These are phyloP conservation scores for Melampsora abietis-canadensis DNA, from an alignment of 1,284 basidiomycete genomes.

Conservation along the genomic window DNA sequence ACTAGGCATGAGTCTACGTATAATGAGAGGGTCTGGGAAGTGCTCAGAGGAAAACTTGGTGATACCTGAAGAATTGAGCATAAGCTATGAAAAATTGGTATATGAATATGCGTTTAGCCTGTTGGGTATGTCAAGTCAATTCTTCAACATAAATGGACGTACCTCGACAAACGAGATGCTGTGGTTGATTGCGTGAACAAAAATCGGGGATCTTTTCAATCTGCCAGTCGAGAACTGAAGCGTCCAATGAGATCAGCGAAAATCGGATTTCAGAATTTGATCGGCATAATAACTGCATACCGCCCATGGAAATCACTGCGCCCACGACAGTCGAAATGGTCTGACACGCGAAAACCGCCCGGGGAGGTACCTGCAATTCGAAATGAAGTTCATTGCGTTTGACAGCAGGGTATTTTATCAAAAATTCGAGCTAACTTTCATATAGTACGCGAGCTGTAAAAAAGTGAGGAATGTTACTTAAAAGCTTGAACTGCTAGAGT, in stretches of 20 bases:
- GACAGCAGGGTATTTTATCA: not conserved
- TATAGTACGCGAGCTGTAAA: constrained; percentile 37
- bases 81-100: not conserved
- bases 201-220: constrained; percentile 15
- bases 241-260: not conserved
- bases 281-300: not conserved
- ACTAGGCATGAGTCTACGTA: no score
- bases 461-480: not conserved
- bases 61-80: not conserved
- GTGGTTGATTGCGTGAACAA: constrained; percentile 15
- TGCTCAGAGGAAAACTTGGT: constrained; percentile 10
- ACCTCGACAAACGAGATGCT: constrained; percentile 27
- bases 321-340: constrained; percentile 13
- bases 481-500: not conserved
- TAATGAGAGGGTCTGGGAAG: no score
- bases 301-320: constrained; percentile 20
- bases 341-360: constrained; percentile 23
- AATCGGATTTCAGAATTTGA: no score
- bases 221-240: constrained; percentile 32
- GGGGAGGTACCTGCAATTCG: constrained; percentile 13
- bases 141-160: not conserved
- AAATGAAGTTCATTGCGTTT: not conserved
- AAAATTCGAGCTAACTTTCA: constrained; percentile 19
- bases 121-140: no score
- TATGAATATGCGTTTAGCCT: no score